A percentile compares a stretch with the other conserved stretches of the same genome.
These are phyloP conservation scores for Phaeosphaeriaceae sp. DNA, from an alignment of 2,329 filamentous ascomycete species.

Conservation along the genomic window DNA sequence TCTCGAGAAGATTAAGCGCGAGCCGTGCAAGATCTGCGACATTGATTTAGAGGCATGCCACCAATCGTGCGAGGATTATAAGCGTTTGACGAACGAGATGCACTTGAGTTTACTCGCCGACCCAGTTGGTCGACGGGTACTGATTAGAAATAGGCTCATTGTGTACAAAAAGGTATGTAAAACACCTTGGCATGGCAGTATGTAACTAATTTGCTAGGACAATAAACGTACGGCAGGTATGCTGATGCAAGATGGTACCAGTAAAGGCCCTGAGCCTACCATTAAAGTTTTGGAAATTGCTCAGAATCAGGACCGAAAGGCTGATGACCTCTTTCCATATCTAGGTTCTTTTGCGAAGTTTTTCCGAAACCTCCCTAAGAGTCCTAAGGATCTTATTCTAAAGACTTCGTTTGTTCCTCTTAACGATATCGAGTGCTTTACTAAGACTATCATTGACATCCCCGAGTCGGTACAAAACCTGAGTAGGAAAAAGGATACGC, in stretches of 20 bases:
- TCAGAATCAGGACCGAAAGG: constrained; percentile 71
- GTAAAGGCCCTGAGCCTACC: constrained; percentile 68
- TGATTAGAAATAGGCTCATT: constrained; percentile 75
- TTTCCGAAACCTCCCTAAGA: constrained; percentile 71
- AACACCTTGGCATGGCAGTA: neutral
- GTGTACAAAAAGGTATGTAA: constrained; percentile 71
- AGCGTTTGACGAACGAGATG: constrained; percentile 78
- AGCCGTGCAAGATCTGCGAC: constrained; percentile 83
- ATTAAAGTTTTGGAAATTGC: constrained; percentile 82
- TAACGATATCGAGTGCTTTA: constrained; percentile 83
- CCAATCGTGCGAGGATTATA: constrained; percentile 79
- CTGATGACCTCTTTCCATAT: constrained; percentile 87
- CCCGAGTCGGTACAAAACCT: constrained; percentile 52
- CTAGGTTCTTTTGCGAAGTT: constrained; percentile 71
- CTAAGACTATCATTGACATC: constrained; percentile 67
- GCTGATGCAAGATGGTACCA: constrained; percentile 76
- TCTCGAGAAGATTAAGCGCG: constrained; percentile 85
- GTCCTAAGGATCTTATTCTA: constrained; percentile 69
- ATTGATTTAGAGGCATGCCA: constrained; percentile 80
- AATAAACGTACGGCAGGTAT: constrained; percentile 83
- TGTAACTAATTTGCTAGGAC: constrained; percentile 57
- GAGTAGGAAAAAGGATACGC: constrained; percentile 59
- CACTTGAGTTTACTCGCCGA: constrained; percentile 78
- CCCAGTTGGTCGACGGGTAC: constrained; percentile 81
- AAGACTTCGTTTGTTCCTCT: constrained; percentile 75